Base-by-base conservation (phyloP, 2,329 filamentous ascomycete genomes). In the Aspergillus caelatus region DNA sequence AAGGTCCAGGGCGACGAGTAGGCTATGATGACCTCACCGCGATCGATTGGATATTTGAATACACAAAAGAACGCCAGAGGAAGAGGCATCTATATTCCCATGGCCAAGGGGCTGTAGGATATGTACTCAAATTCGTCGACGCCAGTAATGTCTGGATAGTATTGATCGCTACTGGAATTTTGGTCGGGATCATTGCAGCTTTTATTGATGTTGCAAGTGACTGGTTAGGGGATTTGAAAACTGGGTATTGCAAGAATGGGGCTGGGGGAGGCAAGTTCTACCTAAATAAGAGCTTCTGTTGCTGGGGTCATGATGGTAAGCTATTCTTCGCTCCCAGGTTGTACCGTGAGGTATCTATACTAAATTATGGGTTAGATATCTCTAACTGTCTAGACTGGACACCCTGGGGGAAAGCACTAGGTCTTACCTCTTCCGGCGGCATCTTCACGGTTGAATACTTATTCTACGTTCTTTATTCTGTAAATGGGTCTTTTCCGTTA, bases 1-100 rank as follows among this genome's bases (percentile, higher is more conserved):
- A 97, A 78, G 93, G 93, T 0, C 93, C 92, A 0, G 94, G 94
- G 1, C 88, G 93, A 59, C 88, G 95, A 73, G 94, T 97, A 43
- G 94, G 92, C 60, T 99, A 99, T 80, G 94, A 97, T 74, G 91
- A 99, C 79, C 84, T 97, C 76, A 97, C 94, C 19, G 94, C 95
- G 63, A 99, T 99, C 76, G 95, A 99, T 81, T 99, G 95, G 95
- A 98, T 98, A 75, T 98, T 97, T 72, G 95, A 99, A 78, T 97
- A 98, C 75, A 95, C 92, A 58, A 97, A 97, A 78, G 95, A 99
- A 80, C 88, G 95, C 23, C 93, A 96, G 77, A 88, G 95, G 28
- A 81, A 96, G 72, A 88, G 93, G n/a, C 86, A 91, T 34, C 82
- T 99, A 23, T 86, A 88, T 61, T 87, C 90, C 0, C 87, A 86